phyloP scores from a whole-genome alignment of 352 stramenopile species.

The Phytopythium vexans region DNA sequence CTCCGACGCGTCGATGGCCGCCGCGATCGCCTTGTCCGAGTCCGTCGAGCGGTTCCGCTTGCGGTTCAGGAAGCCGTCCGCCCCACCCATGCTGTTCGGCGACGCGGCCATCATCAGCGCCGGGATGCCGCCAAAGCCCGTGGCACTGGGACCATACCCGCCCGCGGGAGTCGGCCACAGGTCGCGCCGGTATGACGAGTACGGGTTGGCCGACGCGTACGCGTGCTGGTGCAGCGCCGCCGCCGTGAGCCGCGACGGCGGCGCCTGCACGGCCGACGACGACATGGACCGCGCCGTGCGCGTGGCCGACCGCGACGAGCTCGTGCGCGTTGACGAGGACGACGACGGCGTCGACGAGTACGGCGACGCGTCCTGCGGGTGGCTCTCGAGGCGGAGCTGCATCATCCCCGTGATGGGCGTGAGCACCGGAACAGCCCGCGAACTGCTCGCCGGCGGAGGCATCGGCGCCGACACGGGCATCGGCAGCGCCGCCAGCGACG shows the following conservation, averaged over 20 bases:
- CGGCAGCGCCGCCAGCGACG: slow-evolving; percentile 45
- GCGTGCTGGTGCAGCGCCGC: slow-evolving; percentile 44
- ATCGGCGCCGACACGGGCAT: slow-evolving; percentile 36
- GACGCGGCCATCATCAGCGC: slow-evolving; percentile 30
- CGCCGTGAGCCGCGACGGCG: slow-evolving; percentile 24
- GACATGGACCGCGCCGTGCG: slow-evolving; percentile 9
- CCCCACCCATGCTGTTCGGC: slow-evolving; percentile 19
- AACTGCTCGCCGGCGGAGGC: slow-evolving; percentile 11
- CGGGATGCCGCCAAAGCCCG: slow-evolving; percentile 11
- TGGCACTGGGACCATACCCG: slow-evolving; percentile 10
- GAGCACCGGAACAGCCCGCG: slow-evolving; percentile 31
- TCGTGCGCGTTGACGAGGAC: slow-evolving; percentile 12
- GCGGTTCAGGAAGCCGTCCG: slow-evolving; percentile 51
- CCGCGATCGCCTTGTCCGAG: slow-evolving; percentile 52
- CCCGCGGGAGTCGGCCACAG: slow-evolving; percentile 25
- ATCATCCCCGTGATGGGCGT: slow-evolving; percentile 77
- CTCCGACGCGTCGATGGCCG: slow-evolving; percentile 50
- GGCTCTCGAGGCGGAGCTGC: slow-evolving; percentile 57
- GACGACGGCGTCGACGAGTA: slow-evolving; percentile 23
- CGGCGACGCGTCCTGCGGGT: slow-evolving; percentile 16
- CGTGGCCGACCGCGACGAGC: slow-evolving; percentile 6
- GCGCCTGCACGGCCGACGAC: slow-evolving; percentile 6
- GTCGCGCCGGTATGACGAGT: slow-evolving; percentile 30
- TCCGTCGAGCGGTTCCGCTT: slow-evolving; percentile 74
- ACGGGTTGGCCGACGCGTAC: slow-evolving; percentile 42